Percentiles rank a stretch among this genome's conserved stretches.
Conservation (phyloP, 352 stramenopile genomes). For the Blastocystis sp. region DNA sequence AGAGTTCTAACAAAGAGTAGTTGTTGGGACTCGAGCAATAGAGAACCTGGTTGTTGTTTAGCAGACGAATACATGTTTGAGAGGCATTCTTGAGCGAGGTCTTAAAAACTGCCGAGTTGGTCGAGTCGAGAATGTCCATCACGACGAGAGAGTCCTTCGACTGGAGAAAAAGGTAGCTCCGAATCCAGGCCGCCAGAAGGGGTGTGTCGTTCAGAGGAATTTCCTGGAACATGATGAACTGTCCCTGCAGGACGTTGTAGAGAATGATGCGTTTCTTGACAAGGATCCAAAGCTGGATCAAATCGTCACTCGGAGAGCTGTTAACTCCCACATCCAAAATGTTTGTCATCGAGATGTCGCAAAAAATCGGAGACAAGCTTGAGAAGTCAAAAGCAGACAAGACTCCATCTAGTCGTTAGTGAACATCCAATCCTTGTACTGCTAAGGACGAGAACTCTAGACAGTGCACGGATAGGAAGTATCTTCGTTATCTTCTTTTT, state of each 20-base stretch:
- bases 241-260: neutral
- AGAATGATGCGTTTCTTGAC: conserved; percentile 1
- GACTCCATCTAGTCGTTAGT: neutral
- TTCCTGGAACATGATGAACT: neutral
- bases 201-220: conserved; percentile 15
- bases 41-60: neutral
- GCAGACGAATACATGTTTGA: neutral
- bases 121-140: neutral
- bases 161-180: neutral
- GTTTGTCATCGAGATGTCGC: neutral
- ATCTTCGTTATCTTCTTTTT: conserved; percentile 53
- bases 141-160: neutral
- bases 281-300: neutral
- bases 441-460: conserved; percentile 17
- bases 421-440: neutral
- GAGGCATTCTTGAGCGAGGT: neutral
- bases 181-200: neutral
- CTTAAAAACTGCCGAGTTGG: neutral
- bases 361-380: conserved; percentile 20
- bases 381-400: conserved; percentile 21
- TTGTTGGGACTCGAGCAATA: neutral
- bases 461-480: neutral
- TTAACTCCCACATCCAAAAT: conserved; percentile 43
- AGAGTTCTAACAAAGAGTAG: neutral
- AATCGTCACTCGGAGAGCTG: neutral